Evolutionary conservation across 352 stramenopile genomes (phyloP), one percentile per base, ranked within the genome.

Genomic region (Phytophthora constricta): DNA sequence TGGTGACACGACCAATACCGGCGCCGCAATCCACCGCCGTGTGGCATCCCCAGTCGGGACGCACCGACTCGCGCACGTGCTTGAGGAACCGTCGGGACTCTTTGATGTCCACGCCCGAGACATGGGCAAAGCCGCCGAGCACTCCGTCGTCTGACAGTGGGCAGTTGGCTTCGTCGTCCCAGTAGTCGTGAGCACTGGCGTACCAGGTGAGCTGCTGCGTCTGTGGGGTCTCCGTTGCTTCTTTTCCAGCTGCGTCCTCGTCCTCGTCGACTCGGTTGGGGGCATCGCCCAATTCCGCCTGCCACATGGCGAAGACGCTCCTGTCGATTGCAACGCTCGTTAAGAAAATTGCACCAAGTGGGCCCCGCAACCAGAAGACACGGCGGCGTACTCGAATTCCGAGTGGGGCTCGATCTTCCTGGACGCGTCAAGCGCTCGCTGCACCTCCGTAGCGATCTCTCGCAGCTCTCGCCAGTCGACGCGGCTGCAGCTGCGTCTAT

Each of bases 1-100:
- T 99, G 20, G 89, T 96, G 42, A 99, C 96, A 46, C 97, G 86
- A 4, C 97, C 97, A 66, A 99, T 99, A 58, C 95, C 95, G 8
- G 90, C 88, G 34, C 92, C 92, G 34, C 92, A 97, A 67, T 98
- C 92, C 34, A 82, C 78, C 1, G 80, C 77, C 11, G 74, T 23
- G 8, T 80, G 70, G 33, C 79, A 78, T 17, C 70, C 68, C 78
- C 80, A 91, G 19, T 82, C 67, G 19, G 79, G 85, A 13, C 80
- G 72, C 43, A 72, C 39, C 22, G 78, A 76, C 26, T 76, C 59
- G 42, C 47, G 66, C 53, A 87, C 64, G 19, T 82, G 65, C 31
- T 81, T 71, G 41, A 87, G 72, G 56, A 91, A 89, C 27, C 74
- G 69, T 53, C 77, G 77, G 8, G 91, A 97, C 41, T 91, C 90